These are phyloP conservation scores for Nothophytophthora sp. DNA, from an alignment of 352 stramenopile genomes.

Conservation along the genomic window DNA sequence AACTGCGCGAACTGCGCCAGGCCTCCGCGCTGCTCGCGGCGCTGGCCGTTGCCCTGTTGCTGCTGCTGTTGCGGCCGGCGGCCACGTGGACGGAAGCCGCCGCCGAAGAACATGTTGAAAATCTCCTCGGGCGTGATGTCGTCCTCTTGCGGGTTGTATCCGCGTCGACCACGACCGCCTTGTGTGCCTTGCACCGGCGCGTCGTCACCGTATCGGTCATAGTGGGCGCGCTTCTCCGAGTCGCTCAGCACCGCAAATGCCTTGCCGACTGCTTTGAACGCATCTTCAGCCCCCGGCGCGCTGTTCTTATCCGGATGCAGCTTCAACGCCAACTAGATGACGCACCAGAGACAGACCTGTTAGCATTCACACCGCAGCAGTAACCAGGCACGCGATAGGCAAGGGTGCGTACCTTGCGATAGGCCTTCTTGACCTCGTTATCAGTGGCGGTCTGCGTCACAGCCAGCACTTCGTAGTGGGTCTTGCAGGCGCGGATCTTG, in stretches of 20 bases:
- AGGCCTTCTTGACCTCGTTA: slow-evolving; percentile 91
- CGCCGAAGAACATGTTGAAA: slow-evolving; percentile 94
- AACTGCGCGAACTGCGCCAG: slow-evolving; percentile 77
- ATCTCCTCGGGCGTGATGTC: slow-evolving; percentile 91
- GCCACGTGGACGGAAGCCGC: slow-evolving; percentile 66
- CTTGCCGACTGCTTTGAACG: slow-evolving; percentile 96
- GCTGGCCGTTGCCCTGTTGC: slow-evolving; percentile 34
- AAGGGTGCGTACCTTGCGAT: slow-evolving; percentile 73
- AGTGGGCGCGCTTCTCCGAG: slow-evolving; percentile 86
- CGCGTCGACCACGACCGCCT: slow-evolving; percentile 21
- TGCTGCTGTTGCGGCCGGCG: slow-evolving; percentile 40
- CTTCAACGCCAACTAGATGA: slow-evolving; percentile 82
- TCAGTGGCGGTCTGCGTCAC: slow-evolving; percentile 76
- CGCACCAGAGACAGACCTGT: slow-evolving; percentile 4
- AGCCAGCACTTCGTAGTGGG: slow-evolving; percentile 88
- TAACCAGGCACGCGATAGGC: not conserved
- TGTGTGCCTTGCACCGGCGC: slow-evolving; percentile 40
- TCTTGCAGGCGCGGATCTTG: slow-evolving; percentile 89
- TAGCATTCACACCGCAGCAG: slow-evolving; percentile 1
- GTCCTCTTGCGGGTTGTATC: slow-evolving; percentile 60
- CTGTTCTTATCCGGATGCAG: slow-evolving; percentile 96
- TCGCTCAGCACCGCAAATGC: slow-evolving; percentile 94
- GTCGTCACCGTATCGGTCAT: slow-evolving; percentile 79
- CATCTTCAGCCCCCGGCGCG: slow-evolving; percentile 95
- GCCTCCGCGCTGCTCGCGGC: slow-evolving; percentile 38